Evolutionary conservation across 805 yeast species (phyloP).

Genomic region (Nakazawaea ambrosiae): DNA sequence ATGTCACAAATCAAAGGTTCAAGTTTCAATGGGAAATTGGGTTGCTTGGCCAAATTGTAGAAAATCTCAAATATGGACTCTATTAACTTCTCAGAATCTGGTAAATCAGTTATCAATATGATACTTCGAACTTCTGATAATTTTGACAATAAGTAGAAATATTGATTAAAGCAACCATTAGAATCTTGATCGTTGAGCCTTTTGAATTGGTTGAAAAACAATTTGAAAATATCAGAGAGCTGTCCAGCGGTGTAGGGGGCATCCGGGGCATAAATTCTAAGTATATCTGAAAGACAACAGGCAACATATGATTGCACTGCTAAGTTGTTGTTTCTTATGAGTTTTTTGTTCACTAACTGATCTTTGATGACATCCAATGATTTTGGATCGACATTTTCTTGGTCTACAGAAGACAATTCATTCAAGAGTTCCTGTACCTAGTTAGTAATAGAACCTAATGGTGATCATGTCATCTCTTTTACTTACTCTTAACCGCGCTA

Average conservation of each 20-base stretch:
- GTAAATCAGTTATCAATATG: slow-evolving; percentile 68
- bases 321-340: slow-evolving; percentile 50
- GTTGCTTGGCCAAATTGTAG: slow-evolving; percentile 42
- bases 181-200: slow-evolving; percentile 43
- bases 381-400: slow-evolving; percentile 43
- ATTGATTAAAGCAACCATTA: slow-evolving; percentile 56
- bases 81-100: slow-evolving; percentile 49
- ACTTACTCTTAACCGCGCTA: slow-evolving; percentile 43
- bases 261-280: slow-evolving; percentile 80
- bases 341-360: slow-evolving; percentile 51
- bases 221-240: slow-evolving; percentile 56
- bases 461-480: not conserved
- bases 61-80: slow-evolving; percentile 52
- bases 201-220: slow-evolving; percentile 58
- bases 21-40: slow-evolving; percentile 38
- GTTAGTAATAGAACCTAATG: not conserved
- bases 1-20: slow-evolving; percentile 63
- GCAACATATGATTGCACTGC: slow-evolving; percentile 69
- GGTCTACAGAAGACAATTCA: slow-evolving; percentile 58
- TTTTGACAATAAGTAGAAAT: slow-evolving; percentile 56
- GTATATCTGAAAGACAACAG: slow-evolving; percentile 68
- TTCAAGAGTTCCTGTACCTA: slow-evolving; percentile 39
- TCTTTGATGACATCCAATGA: slow-evolving; percentile 38
- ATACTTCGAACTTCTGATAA: slow-evolving; percentile 72
- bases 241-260: slow-evolving; percentile 74